These are phyloP conservation scores for Trichoderma sp. DNA, from an alignment of 2,329 filamentous ascomycete genomes.

Conservation along the genomic window DNA sequence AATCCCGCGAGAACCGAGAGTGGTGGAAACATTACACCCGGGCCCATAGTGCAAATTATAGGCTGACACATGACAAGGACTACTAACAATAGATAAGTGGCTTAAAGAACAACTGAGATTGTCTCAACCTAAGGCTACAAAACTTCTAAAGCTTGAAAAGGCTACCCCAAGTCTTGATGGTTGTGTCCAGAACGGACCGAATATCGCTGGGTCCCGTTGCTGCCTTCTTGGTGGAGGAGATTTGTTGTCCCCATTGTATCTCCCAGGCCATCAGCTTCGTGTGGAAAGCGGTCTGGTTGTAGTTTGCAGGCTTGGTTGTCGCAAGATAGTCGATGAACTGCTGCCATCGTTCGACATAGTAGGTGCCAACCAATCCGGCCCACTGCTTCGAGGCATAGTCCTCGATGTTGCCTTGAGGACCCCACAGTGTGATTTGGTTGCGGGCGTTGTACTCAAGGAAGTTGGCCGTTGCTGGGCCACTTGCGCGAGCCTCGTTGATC, in stretches of 20 bases:
- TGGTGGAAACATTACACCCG: neutral
- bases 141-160: neutral
- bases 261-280: slow-evolving; percentile 13
- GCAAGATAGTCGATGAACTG: slow-evolving; percentile 46
- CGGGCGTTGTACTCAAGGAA: slow-evolving; percentile 49
- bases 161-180: neutral
- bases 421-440: slow-evolving; percentile 55
- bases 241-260: slow-evolving; percentile 13
- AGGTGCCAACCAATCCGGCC: slow-evolving; percentile 47
- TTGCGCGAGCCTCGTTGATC: slow-evolving; percentile 42
- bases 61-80: neutral
- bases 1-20: neutral
- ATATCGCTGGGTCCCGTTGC: neutral
- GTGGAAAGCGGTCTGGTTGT: slow-evolving; percentile 23
- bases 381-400: slow-evolving; percentile 54
- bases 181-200: neutral
- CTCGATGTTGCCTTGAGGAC: slow-evolving; percentile 47
- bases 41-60: neutral
- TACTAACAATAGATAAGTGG: neutral
- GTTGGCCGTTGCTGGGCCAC: slow-evolving; percentile 29
- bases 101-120: neutral
- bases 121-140: neutral
- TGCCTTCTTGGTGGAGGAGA: neutral
- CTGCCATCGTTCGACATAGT: slow-evolving; percentile 50
- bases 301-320: slow-evolving; percentile 11